Evolutionary conservation across 2,329 filamentous ascomycete genomes (phyloP).

Genomic region (Pyricularia grisea): DNA sequence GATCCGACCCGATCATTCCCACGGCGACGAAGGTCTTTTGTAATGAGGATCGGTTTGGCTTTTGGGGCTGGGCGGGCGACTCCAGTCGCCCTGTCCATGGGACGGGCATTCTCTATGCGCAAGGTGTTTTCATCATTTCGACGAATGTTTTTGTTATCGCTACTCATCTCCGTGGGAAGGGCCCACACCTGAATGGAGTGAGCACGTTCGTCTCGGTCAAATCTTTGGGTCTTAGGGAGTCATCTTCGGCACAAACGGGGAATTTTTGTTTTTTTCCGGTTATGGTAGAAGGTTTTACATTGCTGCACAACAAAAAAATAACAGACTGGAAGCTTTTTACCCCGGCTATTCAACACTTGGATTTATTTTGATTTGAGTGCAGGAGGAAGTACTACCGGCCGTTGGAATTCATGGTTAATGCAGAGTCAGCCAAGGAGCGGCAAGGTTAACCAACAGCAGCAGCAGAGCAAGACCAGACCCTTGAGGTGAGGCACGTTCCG

Average conservation of each 20-base stretch:
- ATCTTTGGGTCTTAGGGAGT: constrained; percentile 1
- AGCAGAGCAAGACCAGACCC: neutral
- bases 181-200: neutral
- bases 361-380: neutral
- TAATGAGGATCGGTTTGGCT: constrained; percentile 1
- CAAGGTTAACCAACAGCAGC: neutral
- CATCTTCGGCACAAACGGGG: constrained; percentile 4
- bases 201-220: constrained; percentile 1
- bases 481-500: neutral
- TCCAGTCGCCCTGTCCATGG: neutral
- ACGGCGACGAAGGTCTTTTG: neutral
- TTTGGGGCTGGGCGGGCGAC: neutral
- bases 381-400: neutral
- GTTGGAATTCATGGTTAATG: neutral
- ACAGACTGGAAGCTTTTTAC: constrained; percentile 4
- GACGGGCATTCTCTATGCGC: neutral
- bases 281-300: constrained; percentile 4
- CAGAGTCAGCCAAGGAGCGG: neutral
- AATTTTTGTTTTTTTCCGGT: constrained; percentile 4
- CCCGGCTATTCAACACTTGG: neutral
- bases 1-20: neutral
- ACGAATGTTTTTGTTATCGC: constrained; percentile 1
- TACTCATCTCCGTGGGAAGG: neutral
- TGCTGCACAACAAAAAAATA: neutral
- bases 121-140: constrained; percentile 1